Evolutionary conservation across 768 basidiomycete genomes (phyloP).

Genomic region (Mycena vulgaris): DNA sequence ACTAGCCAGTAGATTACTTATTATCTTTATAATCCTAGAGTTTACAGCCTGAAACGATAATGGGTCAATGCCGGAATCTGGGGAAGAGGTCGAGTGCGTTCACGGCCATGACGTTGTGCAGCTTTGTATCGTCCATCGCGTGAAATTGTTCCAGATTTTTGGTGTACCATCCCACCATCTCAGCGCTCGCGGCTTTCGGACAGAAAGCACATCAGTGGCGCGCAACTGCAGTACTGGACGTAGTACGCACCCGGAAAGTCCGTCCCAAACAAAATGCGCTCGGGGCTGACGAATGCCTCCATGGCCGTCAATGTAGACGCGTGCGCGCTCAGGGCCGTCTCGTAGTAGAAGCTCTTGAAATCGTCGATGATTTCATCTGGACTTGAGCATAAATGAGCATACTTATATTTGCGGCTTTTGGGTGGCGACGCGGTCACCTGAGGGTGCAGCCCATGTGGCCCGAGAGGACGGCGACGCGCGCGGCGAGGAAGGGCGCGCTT

Average conservation of each 20-base stretch:
- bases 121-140: slow-evolving; percentile 51
- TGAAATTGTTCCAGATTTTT: slow-evolving; percentile 67
- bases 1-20: slow-evolving; percentile 18
- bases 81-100: slow-evolving; percentile 73
- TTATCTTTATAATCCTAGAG: slow-evolving; percentile 4
- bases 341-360: slow-evolving; percentile 82
- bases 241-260: slow-evolving; percentile 78
- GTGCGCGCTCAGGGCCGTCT: slow-evolving; percentile 77
- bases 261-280: slow-evolving; percentile 78
- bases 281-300: slow-evolving; percentile 63
- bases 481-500: slow-evolving; percentile 72
- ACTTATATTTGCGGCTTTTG: slow-evolving; percentile 2
- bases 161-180: slow-evolving; percentile 76
- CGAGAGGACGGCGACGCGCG: slow-evolving; percentile 79
- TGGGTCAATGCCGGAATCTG: slow-evolving; percentile 36
- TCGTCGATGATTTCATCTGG: slow-evolving; percentile 78
- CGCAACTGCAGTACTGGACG: neutral
- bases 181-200: slow-evolving; percentile 72
- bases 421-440: slow-evolving; percentile 31
- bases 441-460: slow-evolving; percentile 79
- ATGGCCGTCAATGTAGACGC: slow-evolving; percentile 66
- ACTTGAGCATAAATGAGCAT: slow-evolving; percentile 34
- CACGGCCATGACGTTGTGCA: slow-evolving; percentile 60
- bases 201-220: no score
- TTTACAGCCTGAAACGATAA: slow-evolving; percentile 8